phyloP scores from a whole-genome alignment of 192 early-diverging fungal genomes.

The Coemansia sp. region DNA sequence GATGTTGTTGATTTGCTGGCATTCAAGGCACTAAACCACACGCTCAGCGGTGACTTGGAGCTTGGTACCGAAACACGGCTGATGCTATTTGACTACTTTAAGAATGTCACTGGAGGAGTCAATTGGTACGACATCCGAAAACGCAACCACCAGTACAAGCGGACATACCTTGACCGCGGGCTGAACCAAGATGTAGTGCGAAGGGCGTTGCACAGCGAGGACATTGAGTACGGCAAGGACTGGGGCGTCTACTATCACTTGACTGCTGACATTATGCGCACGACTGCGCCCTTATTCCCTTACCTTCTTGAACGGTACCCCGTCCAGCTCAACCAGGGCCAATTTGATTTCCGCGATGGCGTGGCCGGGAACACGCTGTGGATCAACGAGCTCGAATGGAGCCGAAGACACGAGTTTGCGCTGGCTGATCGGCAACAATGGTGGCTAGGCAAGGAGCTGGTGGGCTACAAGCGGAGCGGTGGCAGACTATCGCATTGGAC shows the following conservation, averaged over 20 bases:
- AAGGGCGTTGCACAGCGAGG: constrained; percentile 57
- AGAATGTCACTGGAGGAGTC: constrained; percentile 62
- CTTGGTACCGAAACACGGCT: constrained; percentile 49
- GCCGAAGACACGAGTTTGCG: constrained; percentile 44
- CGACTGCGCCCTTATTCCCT: constrained; percentile 53
- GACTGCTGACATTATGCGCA: constrained; percentile 63
- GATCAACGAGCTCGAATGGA: constrained; percentile 61
- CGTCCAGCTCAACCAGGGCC: constrained; percentile 69
- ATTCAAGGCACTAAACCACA: constrained; percentile 40
- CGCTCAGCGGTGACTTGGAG: constrained; percentile 48
- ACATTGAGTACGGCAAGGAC: constrained; percentile 51
- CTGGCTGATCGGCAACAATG: constrained; percentile 52
- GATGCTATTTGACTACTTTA: constrained; percentile 61
- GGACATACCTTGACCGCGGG: constrained; percentile 57
- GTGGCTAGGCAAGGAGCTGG: constrained; percentile 39
- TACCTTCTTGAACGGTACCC: constrained; percentile 54
- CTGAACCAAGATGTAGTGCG: constrained; percentile 56
- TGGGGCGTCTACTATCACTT: constrained; percentile 52
- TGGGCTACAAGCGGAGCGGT: constrained; percentile 59
- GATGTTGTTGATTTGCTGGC: constrained; percentile 42
- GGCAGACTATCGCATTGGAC: constrained; percentile 55
- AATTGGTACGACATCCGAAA: constrained; percentile 78
- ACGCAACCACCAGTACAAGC: constrained; percentile 59
- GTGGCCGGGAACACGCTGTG: constrained; percentile 61
- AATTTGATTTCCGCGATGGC: constrained; percentile 83